phyloP scores from a whole-genome alignment of 2,329 filamentous ascomycete genomes.

The Neofusicoccum laricinum region DNA sequence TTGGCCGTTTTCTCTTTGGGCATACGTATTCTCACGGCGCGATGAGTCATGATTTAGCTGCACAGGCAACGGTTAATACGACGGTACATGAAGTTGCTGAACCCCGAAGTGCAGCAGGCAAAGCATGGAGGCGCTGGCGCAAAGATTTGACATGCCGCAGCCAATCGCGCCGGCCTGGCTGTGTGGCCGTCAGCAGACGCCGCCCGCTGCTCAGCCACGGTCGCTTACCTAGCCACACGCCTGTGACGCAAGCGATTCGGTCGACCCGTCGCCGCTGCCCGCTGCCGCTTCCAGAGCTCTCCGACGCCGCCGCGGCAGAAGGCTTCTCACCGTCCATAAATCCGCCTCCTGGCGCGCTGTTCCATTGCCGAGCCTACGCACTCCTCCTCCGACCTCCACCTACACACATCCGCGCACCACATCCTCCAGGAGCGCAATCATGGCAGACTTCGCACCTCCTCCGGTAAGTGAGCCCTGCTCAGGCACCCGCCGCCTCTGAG shows the following conservation, averaged over 20 bases:
- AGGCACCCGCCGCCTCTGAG: background rate
- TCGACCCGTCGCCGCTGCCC: background rate
- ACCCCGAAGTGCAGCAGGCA: too few species aligned
- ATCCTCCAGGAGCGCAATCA: conserved; percentile 10
- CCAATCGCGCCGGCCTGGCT: background rate
- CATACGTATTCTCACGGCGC: background rate
- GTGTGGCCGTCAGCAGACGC: background rate
- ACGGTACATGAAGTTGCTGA: background rate
- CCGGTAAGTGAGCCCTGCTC: conserved; percentile 24
- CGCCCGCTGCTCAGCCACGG: background rate
- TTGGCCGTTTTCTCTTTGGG: background rate
- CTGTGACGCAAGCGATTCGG: background rate
- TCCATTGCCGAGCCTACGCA: background rate
- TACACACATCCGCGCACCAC: background rate
- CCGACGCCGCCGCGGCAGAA: conserved; percentile 6
- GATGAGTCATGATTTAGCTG: background rate
- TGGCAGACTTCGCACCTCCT: conserved; percentile 37
- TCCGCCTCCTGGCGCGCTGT: background rate
- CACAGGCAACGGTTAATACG: conserved; percentile 8
- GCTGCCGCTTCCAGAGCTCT: conserved; percentile 3
- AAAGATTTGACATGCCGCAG: background rate
- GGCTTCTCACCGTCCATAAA: conserved; percentile 5
- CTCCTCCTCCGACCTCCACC: background rate
- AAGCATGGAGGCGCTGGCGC: too few species aligned
- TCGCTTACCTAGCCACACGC: background rate